A percentile compares a stretch with the other conserved stretches of the same genome.
Evolutionary conservation across 352 stramenopile genomes (phyloP).

Genomic region (Pilasporangium apinafurcum): DNA sequence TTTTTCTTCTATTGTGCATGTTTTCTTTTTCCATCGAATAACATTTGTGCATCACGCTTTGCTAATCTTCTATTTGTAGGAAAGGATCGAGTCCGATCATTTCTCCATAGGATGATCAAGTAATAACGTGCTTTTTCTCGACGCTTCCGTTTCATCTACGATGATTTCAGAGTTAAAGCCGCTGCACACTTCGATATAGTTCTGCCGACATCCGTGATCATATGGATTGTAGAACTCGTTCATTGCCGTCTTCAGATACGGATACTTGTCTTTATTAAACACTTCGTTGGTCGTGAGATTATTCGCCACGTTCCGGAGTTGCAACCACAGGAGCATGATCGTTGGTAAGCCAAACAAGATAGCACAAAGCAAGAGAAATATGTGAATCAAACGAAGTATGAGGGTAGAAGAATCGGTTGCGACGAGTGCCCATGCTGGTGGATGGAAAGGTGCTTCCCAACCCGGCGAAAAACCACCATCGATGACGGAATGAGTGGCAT

Average conservation of each 20-base stretch:
- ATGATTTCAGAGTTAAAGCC: conserved; percentile 3
- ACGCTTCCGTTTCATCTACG: background rate
- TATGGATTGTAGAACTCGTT: conserved; percentile 81
- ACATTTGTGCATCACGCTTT: no score
- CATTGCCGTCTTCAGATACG: conserved; percentile 72
- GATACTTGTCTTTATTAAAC: conserved; percentile 89
- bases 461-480: background rate
- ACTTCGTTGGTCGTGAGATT: conserved; percentile 84
- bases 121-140: background rate
- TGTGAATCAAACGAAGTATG: conserved; percentile 50
- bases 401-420: conserved; percentile 21
- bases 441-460: conserved; percentile 2
- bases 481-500: conserved; percentile 3
- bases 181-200: conserved; percentile 50
- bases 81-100: no score
- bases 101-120: no score
- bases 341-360: conserved; percentile 69
- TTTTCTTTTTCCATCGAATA: background rate
- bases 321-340: conserved; percentile 42
- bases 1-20: conserved; percentile 1
- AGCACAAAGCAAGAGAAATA: conserved; percentile 39
- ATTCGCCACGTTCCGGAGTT: conserved; percentile 62
- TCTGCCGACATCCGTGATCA: conserved; percentile 45
- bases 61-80: no score
- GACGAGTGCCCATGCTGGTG: background rate